Conservation (phyloP, 768 basidiomycete species). For the Auricularia sp. region DNA sequence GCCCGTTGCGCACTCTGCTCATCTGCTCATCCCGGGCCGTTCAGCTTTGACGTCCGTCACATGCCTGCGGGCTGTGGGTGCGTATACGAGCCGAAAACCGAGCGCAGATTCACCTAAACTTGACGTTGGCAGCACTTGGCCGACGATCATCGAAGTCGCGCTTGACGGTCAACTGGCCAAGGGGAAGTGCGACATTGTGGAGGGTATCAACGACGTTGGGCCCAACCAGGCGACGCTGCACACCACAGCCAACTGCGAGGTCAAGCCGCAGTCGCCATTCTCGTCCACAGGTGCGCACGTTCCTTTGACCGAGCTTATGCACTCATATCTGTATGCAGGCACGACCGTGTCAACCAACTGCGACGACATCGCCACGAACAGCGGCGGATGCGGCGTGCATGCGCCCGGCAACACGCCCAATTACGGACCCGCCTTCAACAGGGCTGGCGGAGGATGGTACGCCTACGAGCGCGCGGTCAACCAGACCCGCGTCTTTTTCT, state of each 20-base stretch:
- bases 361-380: slow-evolving; percentile 35
- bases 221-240: slow-evolving; percentile 48
- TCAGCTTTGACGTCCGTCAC: slow-evolving; percentile 40
- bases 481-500: slow-evolving; percentile 65
- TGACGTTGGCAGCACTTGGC: slow-evolving; percentile 29
- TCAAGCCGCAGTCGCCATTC: background rate
- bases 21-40: slow-evolving; percentile 2
- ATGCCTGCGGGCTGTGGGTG: slow-evolving; percentile 54
- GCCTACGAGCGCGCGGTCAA: slow-evolving; percentile 38
- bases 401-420: slow-evolving; percentile 27
- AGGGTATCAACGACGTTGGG: slow-evolving; percentile 32
- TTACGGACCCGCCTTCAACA: slow-evolving; percentile 51
- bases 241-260: slow-evolving; percentile 26
- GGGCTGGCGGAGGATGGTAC: slow-evolving; percentile 52
- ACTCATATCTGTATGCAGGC: slow-evolving; percentile 13
- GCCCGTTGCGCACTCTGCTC: slow-evolving; percentile 2
- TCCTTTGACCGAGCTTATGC: background rate
- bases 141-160: slow-evolving; percentile 37
- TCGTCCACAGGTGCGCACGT: background rate
- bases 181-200: slow-evolving; percentile 28
- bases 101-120: background rate
- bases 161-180: slow-evolving; percentile 31
- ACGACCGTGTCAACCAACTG: slow-evolving; percentile 36
- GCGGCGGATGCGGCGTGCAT: slow-evolving; percentile 48
- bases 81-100: slow-evolving; percentile 14